phyloP scores from a whole-genome alignment of 2,329 filamentous ascomycete species.

The Penicillium digitatum region DNA sequence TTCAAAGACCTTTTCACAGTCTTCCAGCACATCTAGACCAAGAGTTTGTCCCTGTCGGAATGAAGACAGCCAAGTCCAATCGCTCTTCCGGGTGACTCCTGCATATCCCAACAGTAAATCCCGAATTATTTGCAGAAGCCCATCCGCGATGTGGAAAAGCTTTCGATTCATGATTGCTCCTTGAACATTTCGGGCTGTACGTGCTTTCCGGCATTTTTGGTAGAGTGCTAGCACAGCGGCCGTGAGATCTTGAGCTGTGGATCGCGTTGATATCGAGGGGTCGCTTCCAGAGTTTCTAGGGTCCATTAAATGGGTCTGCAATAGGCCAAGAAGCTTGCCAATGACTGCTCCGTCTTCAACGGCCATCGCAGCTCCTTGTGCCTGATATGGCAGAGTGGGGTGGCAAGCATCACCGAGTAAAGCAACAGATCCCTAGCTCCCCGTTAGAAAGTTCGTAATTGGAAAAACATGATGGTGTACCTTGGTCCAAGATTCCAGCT shows the following conservation, averaged over 20 bases:
- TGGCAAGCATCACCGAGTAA: conserved; percentile 57
- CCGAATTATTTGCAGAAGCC: conserved; percentile 10
- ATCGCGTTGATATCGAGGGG: not conserved
- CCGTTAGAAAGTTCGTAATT: not conserved
- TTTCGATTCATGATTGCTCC: conserved; percentile 15
- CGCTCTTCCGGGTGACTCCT: conserved; percentile 16
- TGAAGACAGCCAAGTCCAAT: conserved; percentile 19
- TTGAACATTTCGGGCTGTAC: conserved; percentile 17
- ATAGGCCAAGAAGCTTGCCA: conserved; percentile 51
- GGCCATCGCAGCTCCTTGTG: conserved; percentile 62
- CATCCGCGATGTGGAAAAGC: conserved; percentile 20
- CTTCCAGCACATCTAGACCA: conserved; percentile 10
- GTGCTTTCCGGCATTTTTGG: conserved; percentile 16
- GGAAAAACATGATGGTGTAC: not conserved
- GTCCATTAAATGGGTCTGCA: not conserved
- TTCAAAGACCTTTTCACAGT: conserved; percentile 7
- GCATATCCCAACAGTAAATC: conserved; percentile 12
- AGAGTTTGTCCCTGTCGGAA: conserved; percentile 13
- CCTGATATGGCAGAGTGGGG: conserved; percentile 58
- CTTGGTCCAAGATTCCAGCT: conserved; percentile 43
- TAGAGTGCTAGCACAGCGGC: conserved; percentile 7
- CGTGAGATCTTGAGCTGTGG: not conserved
- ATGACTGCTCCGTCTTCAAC: conserved; percentile 65
- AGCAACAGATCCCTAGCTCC: conserved; percentile 8
- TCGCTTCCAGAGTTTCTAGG: conserved; percentile 35